A percentile compares a stretch with the other conserved stretches of the same genome.
phyloP scores from a whole-genome alignment of 495 filamentous ascomycete species.

The Diplogelasinospora grovesii region DNA sequence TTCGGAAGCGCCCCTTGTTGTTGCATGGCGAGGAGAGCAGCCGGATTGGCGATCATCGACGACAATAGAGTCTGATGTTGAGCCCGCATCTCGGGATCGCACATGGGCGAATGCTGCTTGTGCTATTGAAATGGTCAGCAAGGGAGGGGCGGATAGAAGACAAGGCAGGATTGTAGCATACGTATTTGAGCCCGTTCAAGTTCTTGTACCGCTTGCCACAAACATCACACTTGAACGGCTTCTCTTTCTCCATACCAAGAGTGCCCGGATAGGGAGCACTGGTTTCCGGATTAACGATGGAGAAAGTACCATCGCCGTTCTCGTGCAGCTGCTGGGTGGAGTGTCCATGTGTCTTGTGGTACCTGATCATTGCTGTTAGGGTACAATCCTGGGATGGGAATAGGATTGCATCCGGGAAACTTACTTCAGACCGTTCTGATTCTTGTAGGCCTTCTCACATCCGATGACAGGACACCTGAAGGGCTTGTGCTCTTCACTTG shows the following conservation, averaged over 20 bases:
- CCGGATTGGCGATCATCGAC: constrained; percentile 33
- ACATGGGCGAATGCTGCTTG: constrained; percentile 76
- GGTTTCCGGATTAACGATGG: constrained; percentile 95
- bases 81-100: constrained; percentile 40
- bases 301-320: constrained; percentile 94
- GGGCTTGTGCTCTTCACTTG: constrained; percentile 76
- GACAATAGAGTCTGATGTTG: constrained; percentile 31
- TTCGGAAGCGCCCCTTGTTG: constrained; percentile 36
- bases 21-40: constrained; percentile 22
- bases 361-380: constrained; percentile 43
- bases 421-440: constrained; percentile 96
- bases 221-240: constrained; percentile 92
- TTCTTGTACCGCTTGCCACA: constrained; percentile 99
- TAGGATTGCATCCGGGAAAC: constrained; percentile 15
- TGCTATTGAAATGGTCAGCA: constrained; percentile 42
- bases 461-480: constrained; percentile 97
- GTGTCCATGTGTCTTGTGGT: constrained; percentile 82
- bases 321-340: constrained; percentile 92
- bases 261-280: constrained; percentile 91
- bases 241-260: constrained; percentile 98
- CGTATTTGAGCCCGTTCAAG: constrained; percentile 88
- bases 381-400: constrained; percentile 6
- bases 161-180: constrained; percentile 34
- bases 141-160: too few species aligned
- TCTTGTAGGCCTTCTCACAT: constrained; percentile 99